phyloP scores from a whole-genome alignment of 169 alveolate species.

The Eimeria praecox region DNA sequence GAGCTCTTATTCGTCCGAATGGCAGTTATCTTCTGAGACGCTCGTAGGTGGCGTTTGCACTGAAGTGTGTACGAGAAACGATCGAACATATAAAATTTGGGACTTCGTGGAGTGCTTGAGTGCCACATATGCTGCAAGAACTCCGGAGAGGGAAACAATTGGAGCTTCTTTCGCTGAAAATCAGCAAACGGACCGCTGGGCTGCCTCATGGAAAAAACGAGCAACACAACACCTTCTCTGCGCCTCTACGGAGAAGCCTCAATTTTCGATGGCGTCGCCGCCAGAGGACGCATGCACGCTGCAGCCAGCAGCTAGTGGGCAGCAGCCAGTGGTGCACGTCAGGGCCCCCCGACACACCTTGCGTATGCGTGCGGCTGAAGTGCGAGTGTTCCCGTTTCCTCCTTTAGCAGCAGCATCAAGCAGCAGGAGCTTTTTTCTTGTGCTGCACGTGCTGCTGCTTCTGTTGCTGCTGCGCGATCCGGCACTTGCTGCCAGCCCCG shows the following conservation, averaged over 20 bases:
- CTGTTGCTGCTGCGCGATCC: not conserved
- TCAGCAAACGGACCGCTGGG: not conserved
- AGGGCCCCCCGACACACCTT: not conserved
- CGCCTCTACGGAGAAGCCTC: not conserved
- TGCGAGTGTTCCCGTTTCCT: not conserved
- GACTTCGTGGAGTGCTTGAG: not conserved
- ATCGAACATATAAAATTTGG: not conserved
- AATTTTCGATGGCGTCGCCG: not conserved
- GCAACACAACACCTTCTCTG: not conserved
- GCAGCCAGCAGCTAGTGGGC: not conserved
- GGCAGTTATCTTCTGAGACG: not conserved
- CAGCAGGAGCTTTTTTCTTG: not conserved
- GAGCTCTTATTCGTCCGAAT: not conserved
- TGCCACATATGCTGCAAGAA: not conserved
- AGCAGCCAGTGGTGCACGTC: not conserved
- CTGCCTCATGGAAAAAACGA: constrained; percentile 1
- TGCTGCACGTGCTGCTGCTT: not conserved
- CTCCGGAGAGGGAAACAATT: not conserved
- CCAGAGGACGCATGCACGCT: not conserved
- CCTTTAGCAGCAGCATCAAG: not conserved
- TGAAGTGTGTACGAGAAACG: not conserved
- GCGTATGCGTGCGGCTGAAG: not conserved
- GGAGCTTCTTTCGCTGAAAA: not conserved
- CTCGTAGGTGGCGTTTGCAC: not conserved
- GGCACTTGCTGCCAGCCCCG: not conserved